Evolutionary conservation across 257 asterid genomes (phyloP), one percentile per base, ranked within the genome.

Genomic region (Solanum bukasovii): DNA sequence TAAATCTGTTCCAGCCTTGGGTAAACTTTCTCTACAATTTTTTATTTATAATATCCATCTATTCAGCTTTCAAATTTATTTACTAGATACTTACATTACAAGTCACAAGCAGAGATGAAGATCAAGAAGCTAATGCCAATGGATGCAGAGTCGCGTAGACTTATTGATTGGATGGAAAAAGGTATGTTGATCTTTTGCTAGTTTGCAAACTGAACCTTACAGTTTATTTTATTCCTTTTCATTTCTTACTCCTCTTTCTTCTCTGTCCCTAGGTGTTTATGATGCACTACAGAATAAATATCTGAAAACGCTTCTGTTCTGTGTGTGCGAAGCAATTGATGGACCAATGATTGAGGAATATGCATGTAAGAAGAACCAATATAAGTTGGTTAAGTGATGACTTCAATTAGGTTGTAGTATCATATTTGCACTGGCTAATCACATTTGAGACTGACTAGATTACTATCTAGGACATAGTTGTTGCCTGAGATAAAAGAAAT

Each of bases 81-180:
- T 70, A 68, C 90, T 86, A 59, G 78, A 78, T 63, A 10, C 52
- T 90, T 85, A 70, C 72, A 74, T 73, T 84, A 77, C 74, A 42
- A 85, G 87, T 68, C 86, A 77, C 74, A 49, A 85, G 87, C 93
- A 95, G 98, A 95, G 88, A 95, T 96, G 98, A 96, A 96, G 93
- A 94, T 96, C 67, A 96, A 96, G 93, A 95, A 96, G 93, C 99
- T 96, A 59, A 94, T 95, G 98, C 99, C 99, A 52, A 90, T 96
- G 96, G 99, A 95, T 93, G 96, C 96, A 78, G 99, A 96, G 89
- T 95, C 99, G 23, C 97, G 98, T 74, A 91, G 99, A 88, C 95
- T 96, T 85, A 93, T 96, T 89, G 99, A 95, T 87, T 95, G 98
- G 98, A 95, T 96, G 98, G 99, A 95, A 94, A 95, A 96, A 95